These are phyloP conservation scores for Rubroboletus satanas DNA, from an alignment of 768 basidiomycete species.

Conservation along the genomic window DNA sequence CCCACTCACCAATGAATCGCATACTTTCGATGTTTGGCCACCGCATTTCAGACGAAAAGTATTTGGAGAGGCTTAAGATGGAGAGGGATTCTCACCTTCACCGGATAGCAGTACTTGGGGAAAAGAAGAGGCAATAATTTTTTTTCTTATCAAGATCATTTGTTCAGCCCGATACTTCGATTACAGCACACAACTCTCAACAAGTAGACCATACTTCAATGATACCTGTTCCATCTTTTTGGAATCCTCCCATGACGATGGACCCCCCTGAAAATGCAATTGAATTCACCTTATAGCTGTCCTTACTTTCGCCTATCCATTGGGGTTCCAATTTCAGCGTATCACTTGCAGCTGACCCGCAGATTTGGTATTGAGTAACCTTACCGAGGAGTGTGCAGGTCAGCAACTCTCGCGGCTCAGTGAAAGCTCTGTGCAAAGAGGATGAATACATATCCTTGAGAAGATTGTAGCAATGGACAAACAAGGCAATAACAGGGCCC, in stretches of 20 bases:
- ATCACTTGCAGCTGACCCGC: constrained; percentile 35
- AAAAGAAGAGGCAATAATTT: constrained; percentile 34
- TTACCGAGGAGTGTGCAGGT: constrained; percentile 61
- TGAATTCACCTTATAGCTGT: constrained; percentile 62
- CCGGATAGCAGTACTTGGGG: constrained; percentile 52
- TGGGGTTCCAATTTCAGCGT: constrained; percentile 39
- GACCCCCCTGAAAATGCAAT: constrained; percentile 45
- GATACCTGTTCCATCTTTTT: constrained; percentile 51
- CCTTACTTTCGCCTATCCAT: constrained; percentile 44
- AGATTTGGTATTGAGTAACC: constrained; percentile 47
- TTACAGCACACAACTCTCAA: constrained; percentile 2
- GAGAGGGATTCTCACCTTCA: constrained; percentile 52
- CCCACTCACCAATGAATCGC: constrained; percentile 33
- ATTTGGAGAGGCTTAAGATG: constrained; percentile 53
- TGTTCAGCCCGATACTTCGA: background rate
- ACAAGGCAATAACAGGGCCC: constrained; percentile 75
- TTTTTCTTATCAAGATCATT: background rate
- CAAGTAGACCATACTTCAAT: constrained; percentile 55
- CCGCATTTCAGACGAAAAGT: constrained; percentile 69
- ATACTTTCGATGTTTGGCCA: constrained; percentile 33
- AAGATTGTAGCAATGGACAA: constrained; percentile 18
- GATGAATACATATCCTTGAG: background rate
- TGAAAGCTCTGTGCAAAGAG: constrained; percentile 43
- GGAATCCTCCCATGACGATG: constrained; percentile 61
- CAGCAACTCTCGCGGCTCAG: constrained; percentile 42